phyloP scores from a whole-genome alignment of 1,284 basidiomycete species.

The Cryptococcus jaspeensis region DNA sequence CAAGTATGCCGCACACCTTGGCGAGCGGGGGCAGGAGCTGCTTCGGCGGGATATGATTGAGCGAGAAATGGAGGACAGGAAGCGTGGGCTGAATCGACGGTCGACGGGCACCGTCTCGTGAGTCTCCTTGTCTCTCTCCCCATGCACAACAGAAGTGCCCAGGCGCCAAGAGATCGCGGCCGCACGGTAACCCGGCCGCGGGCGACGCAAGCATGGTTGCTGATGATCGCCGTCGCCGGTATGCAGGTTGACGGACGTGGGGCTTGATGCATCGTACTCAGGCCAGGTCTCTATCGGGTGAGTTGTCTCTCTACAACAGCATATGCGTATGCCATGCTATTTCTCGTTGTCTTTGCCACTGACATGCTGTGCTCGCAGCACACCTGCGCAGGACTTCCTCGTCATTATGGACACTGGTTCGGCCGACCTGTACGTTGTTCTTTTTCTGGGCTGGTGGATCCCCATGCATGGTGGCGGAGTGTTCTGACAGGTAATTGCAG shows the following conservation, averaged over 20 bases:
- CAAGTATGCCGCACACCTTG: slow-evolving; percentile 37
- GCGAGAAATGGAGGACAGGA: slow-evolving; percentile 12
- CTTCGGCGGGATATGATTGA: slow-evolving; percentile 23
- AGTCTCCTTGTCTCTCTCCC: background rate
- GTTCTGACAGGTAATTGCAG: background rate
- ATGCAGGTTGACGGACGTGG: slow-evolving; percentile 31
- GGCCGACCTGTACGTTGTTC: slow-evolving; percentile 46
- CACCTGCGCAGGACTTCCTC: slow-evolving; percentile 54
- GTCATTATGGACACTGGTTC: slow-evolving; percentile 57
- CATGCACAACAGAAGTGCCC: background rate
- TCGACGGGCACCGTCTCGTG: slow-evolving; percentile 19
- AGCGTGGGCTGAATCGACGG: slow-evolving; percentile 11
- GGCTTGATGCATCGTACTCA: slow-evolving; percentile 45
- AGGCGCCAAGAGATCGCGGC: background rate
- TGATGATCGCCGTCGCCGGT: background rate
- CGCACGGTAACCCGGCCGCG: background rate
- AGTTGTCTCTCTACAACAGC: slow-evolving; percentile 3
- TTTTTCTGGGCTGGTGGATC: too few species aligned
- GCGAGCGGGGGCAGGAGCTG: slow-evolving; percentile 21
- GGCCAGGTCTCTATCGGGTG: slow-evolving; percentile 39
- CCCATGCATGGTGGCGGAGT: too few species aligned
- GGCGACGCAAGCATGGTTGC: background rate
- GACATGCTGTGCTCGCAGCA: slow-evolving; percentile 23
- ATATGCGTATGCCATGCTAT: background rate
- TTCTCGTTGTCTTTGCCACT: background rate